Evolutionary conservation across 352 stramenopile genomes (phyloP).

Genomic region (Phytophthora pseudosyringae): DNA sequence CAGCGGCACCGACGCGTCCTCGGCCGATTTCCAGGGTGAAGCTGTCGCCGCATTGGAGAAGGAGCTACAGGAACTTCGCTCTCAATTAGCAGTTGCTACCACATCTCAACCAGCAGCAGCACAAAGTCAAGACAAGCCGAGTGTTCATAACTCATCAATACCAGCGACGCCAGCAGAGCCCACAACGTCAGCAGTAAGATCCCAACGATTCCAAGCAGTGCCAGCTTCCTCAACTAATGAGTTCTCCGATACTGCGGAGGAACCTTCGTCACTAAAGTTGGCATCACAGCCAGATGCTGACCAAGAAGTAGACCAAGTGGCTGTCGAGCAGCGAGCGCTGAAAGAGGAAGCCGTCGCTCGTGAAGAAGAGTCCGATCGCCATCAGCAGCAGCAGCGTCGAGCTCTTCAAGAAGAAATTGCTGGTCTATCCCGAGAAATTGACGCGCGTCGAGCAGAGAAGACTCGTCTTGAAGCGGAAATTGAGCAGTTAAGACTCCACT

Average conservation of each 20-base stretch:
- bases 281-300: neutral
- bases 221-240: neutral
- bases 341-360: conserved; percentile 14
- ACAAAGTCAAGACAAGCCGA: neutral
- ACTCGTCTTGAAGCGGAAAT: conserved; percentile 61
- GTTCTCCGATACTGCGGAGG: neutral
- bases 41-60: conserved; percentile 28
- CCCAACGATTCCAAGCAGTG: neutral
- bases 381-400: conserved; percentile 32
- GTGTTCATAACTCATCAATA: neutral
- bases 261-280: neutral
- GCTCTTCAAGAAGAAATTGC: conserved; percentile 36
- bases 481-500: conserved; percentile 63
- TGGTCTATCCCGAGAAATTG: conserved; percentile 46
- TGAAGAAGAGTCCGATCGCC: conserved; percentile 4
- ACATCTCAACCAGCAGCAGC: neutral
- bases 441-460: conserved; percentile 50
- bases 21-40: conserved; percentile 9
- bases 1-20: conserved; percentile 18
- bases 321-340: neutral
- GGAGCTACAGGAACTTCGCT: conserved; percentile 40
- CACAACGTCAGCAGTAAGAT: neutral
- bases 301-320: neutral
- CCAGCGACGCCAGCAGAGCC: neutral
- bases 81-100: conserved; percentile 28